Base-by-base conservation (phyloP, 1,284 basidiomycete genomes). In the Melampsora abietis-canadensis region DNA sequence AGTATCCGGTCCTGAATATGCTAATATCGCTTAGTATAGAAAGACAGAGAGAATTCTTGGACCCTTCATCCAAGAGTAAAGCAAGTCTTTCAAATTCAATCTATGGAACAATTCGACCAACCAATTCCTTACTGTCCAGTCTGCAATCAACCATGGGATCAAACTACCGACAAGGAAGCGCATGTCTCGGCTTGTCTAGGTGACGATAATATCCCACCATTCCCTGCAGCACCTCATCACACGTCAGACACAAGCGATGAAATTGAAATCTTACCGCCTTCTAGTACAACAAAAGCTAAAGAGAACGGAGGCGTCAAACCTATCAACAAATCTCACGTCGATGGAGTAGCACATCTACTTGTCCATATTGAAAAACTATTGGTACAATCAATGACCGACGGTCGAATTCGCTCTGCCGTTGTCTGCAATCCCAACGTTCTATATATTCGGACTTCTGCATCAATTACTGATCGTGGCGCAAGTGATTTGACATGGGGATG, bases 401-500 rank as follows among this genome's bases (percentile, higher is more conserved):
- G 51, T 24, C 51, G 27, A 27, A 63, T 30, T 47, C 61, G 21
- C 14, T 51, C 61, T 12, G 68, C 68, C 8, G 30, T 48, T 15
- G 4, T 72, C n/a, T 59, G 48, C 40, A 34, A 65, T 57, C 37
- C 31, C 2, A 8, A 59, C 4, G 51, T 66, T 14, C 17, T 54
- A 6, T 54, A 66, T n/a, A 65, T 74, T 46, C 30, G 54, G 3
- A 51, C 70, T n/a, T 24, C 17, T 15, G 40, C 63, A 17, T 57
- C 63, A 19, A n/a, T 34, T 17, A 15, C 31, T 19, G 17, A 19
- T 21, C 51, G 63, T 34, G 70, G 70, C 2, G n/a, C 17, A 17
- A 51, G 70, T 8, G 70, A 74, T 27, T 60, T 61, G 46, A 57
- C 63, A 21, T 74, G 70, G 70, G 70, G 70, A 34, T 74, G 70